phyloP scores from a whole-genome alignment of 495 filamentous ascomycete species.

The Hyaloscypha bicolor region DNA sequence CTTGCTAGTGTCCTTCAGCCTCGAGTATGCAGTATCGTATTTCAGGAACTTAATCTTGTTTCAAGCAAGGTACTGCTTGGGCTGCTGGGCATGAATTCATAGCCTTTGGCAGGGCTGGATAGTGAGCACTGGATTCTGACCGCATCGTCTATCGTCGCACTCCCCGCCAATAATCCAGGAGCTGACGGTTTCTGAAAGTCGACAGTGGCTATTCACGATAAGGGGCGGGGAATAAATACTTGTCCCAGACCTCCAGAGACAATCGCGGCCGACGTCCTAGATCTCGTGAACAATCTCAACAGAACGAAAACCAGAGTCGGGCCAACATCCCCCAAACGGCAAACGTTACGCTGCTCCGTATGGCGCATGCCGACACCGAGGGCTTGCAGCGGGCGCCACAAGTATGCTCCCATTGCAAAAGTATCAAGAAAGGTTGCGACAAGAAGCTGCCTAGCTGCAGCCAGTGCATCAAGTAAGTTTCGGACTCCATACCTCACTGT shows the following conservation, averaged over 20 bases:
- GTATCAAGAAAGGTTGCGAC: slow-evolving; percentile 31
- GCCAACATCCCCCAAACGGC: background rate
- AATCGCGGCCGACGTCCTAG: slow-evolving; percentile 8
- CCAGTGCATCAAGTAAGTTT: slow-evolving; percentile 30
- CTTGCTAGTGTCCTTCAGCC: background rate
- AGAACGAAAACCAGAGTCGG: background rate
- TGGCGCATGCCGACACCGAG: slow-evolving; percentile 7
- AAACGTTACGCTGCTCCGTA: background rate
- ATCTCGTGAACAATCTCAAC: slow-evolving; percentile 4
- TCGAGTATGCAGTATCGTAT: background rate
- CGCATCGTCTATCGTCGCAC: background rate
- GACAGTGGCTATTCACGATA: background rate
- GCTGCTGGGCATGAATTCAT: background rate
- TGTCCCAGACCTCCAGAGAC: background rate
- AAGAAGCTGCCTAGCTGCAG: slow-evolving; percentile 28
- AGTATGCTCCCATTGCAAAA: slow-evolving; percentile 29
- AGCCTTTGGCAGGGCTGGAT: background rate
- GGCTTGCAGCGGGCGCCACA: slow-evolving; percentile 24
- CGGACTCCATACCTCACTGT: background rate
- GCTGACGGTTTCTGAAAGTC: background rate
- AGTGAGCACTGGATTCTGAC: background rate
- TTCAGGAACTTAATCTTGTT: background rate
- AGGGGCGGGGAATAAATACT: background rate
- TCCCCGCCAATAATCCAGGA: background rate
- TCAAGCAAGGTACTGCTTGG: background rate